Percentiles rank a stretch among this genome's conserved stretches.
Evolutionary conservation across 805 yeast genomes (phyloP).

Genomic region (Suhomyces sp.): DNA sequence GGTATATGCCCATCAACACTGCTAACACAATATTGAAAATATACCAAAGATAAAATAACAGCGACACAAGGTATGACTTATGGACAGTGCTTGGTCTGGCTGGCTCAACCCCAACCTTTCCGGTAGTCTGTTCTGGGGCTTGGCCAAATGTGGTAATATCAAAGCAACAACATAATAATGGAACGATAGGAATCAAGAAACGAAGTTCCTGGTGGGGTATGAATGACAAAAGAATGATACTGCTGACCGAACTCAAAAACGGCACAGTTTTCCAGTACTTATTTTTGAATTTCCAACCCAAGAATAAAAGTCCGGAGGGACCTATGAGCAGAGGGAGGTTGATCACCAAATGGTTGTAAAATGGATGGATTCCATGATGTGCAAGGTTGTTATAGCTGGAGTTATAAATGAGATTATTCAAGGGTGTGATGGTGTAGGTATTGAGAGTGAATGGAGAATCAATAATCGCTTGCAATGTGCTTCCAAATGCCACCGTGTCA

Average conservation of each 20-base stretch:
- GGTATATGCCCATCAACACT: constrained; percentile 72
- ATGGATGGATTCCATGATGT: constrained; percentile 80
- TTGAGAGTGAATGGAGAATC: constrained; percentile 13
- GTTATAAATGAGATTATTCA: constrained; percentile 77
- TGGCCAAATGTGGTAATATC: constrained; percentile 36
- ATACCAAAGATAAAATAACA: constrained; percentile 50
- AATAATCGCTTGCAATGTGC: constrained; percentile 4
- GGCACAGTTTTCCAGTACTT: constrained; percentile 53
- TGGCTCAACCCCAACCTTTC: neutral
- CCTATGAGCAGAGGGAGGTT: constrained; percentile 84
- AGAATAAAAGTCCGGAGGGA: constrained; percentile 56
- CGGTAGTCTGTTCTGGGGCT: neutral
- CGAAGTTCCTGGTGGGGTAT: constrained; percentile 95
- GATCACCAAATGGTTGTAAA: constrained; percentile 67
- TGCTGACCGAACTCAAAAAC: constrained; percentile 60
- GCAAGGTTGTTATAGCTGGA: constrained; percentile 55
- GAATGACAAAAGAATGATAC: constrained; percentile 57
- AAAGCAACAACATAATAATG: constrained; percentile 62
- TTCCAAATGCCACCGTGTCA: constrained; percentile 53
- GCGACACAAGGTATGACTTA: constrained; percentile 14
- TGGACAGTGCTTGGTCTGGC: neutral
- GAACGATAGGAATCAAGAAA: constrained; percentile 76
- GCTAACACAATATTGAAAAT: constrained; percentile 61
- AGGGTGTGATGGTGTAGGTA: constrained; percentile 62
- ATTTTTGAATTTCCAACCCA: constrained; percentile 35